These are phyloP conservation scores for Pseudonitzschia delicatissima DNA, from an alignment of 108 stramenopile species.

Conservation along the genomic window DNA sequence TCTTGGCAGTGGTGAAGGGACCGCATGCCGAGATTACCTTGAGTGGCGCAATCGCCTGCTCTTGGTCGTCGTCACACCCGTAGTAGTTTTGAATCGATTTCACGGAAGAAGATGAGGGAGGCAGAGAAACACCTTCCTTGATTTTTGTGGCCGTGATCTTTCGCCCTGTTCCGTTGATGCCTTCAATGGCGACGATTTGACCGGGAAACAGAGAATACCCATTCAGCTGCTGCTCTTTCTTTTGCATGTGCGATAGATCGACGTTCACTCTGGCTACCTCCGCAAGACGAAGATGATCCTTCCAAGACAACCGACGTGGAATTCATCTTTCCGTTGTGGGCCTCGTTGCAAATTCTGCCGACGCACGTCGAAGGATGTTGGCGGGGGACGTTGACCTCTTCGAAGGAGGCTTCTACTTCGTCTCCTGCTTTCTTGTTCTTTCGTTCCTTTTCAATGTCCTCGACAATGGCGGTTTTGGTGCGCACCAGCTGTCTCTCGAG, in stretches of 20 bases:
- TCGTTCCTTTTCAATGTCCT: conserved; percentile 40
- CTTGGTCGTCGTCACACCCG: conserved; percentile 32
- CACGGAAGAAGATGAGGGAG: conserved; percentile 40
- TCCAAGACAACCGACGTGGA: conserved; percentile 85
- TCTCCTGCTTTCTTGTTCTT: neutral
- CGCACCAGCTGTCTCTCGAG: conserved; percentile 70
- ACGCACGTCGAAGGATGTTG: conserved; percentile 78
- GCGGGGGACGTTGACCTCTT: conserved; percentile 86
- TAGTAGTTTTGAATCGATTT: conserved; percentile 51
- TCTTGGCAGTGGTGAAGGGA: conserved; percentile 88
- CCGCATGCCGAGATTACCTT: conserved; percentile 81
- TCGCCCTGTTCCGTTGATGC: conserved; percentile 84
- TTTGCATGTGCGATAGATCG: conserved; percentile 51
- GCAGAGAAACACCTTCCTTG: conserved; percentile 58
- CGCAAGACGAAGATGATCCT: conserved; percentile 78
- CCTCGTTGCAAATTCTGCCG: conserved; percentile 94
- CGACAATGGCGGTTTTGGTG: conserved; percentile 57
- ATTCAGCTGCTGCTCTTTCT: neutral
- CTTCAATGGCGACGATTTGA: conserved; percentile 94
- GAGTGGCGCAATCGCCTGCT: conserved; percentile 63
- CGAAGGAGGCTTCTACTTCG: conserved; percentile 37
- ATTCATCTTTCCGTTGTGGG: conserved; percentile 90
- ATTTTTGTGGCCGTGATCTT: conserved; percentile 74
- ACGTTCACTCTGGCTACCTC: conserved; percentile 83
- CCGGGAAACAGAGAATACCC: conserved; percentile 92